Evolutionary conservation across 1,284 basidiomycete species (phyloP), one percentile per base, ranked within the genome.

Genomic region (Pyrrhoderma noxium): DNA sequence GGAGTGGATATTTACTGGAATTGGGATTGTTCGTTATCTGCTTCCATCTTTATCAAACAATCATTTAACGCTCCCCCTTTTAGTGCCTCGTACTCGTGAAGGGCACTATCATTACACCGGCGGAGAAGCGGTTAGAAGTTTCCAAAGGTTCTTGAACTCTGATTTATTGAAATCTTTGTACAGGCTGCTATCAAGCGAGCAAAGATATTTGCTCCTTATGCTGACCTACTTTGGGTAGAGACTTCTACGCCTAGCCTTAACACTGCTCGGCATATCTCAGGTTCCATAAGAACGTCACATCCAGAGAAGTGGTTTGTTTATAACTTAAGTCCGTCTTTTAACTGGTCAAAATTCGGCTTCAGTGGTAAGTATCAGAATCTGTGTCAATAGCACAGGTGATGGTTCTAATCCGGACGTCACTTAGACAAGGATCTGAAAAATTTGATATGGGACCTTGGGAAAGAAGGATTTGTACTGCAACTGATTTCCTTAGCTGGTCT

Each of bases 281-380:
- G 82, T 45, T 78, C 79, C 62, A 89, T 95, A 59, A 75, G 86
- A 54, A 76, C 79, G 57, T 75, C 75, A 63, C 78, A 76, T 64
- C 89, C 89, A 37, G 82, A 76, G 61, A 92, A 90, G 81, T 82
- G 82, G 85, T 80, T 96, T 60, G 92, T 94, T n/a, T 96, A 95
- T 65, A 96, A 95, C 66, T 70, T 95, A 55, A 92, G 89, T 61
- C 93, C 92, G 2, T 91, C 88, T 62, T 96, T 96, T 75, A 94
- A 95, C 67, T 96, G 93, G 93, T 74, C 79, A 23, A 79, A 76
- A 9, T 85, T 89, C 61, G 92, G 92, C 14, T 93, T 89, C 68
- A 78, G 75, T 43, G 83, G 85, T 80, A 56, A 51, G 67, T 57
- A 35, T 37, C 25, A 25, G n/a, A 40, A 31, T 11, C 5, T 36